Evolutionary conservation across 805 yeast genomes (phyloP), one percentile per base, ranked within the genome.

Genomic region (Danielia oregonensis): DNA sequence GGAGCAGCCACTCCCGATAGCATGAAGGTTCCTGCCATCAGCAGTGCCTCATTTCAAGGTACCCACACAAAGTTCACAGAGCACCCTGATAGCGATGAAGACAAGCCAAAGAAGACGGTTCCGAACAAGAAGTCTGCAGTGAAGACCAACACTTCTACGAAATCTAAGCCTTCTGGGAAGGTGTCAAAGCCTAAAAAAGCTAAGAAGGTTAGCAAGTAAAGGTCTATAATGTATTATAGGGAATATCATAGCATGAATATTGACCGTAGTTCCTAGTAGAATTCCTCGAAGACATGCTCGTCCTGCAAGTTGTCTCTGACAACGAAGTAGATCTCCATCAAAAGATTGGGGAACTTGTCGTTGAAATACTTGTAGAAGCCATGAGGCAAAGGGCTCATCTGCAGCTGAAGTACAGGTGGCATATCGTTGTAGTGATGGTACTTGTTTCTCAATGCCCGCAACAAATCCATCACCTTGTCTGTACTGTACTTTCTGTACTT

Each of bases 391-490:
- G 91, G 82, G 13, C 86, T 82, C 76, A 93, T 82, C 32, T 75
- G 69, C 11, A 53, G 55, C 33, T 76, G 78, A 38, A 93, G 68
- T 10, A 66, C 74, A 7, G 62, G 70, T 1, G 96, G 96, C 53
- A 89, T 63, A 56, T 93, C 98, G 61, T 87, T 87, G 57, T 74
- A 91, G 57, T 93, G 99, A 57, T 93, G 97, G 52, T 86, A 82
- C 58, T 93, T 93, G 63, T 93, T 93, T 49, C 99, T 72, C 47
- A 93, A 59, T 0, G 96, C 96, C 39, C 99, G 68, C 39, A 93
- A 61, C 33, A 93, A 62, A 56, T 93, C 98, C 79, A 88, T 78
- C 29, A 93, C 60, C 48, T 79, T 84, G 37, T 74, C 78, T 0
- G 83, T 74, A 44, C 82, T 82, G 57, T 93, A 93, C 57, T 87